Evolutionary conservation across 148 eudicot species (phyloP).

Genomic region (Silene uniflora): DNA sequence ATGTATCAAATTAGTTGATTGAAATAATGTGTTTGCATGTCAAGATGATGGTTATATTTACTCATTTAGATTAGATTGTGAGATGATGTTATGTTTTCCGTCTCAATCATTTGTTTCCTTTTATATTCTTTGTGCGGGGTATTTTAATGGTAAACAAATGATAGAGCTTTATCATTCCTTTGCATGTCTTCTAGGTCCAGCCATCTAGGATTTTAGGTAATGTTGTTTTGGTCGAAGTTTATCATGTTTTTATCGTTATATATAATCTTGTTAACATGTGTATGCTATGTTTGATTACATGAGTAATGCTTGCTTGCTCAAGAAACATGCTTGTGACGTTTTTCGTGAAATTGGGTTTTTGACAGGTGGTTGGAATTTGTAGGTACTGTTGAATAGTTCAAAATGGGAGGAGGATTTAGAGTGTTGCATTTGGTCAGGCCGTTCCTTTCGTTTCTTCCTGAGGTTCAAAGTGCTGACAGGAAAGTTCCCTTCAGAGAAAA

Average conservation of each 20-base stretch:
- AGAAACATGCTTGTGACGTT: background rate
- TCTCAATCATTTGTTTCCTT: too few species aligned
- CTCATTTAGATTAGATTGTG: background rate
- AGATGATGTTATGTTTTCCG: background rate
- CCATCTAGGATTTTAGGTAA: background rate
- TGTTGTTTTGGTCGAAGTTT: background rate
- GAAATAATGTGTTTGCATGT: background rate
- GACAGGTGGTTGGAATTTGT: slow-evolving; percentile 24
- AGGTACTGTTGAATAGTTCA: slow-evolving; percentile 23
- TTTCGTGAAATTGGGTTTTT: background rate
- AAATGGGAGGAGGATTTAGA: slow-evolving; percentile 82
- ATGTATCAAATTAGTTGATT: background rate
- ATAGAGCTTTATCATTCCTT: background rate
- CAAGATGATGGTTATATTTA: background rate
- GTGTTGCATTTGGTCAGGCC: slow-evolving; percentile 80
- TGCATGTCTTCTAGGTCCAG: background rate
- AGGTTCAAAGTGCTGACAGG: slow-evolving; percentile 74
- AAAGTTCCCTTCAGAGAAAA: slow-evolving; percentile 81
- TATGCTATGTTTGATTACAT: background rate
- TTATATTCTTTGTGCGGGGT: too few species aligned
- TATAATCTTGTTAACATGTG: background rate
- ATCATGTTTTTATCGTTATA: background rate
- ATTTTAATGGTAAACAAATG: too few species aligned
- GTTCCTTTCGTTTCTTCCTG: slow-evolving; percentile 69
- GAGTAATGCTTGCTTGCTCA: background rate